Evolutionary conservation across 441 rosid genomes (phyloP).

Genomic region (Gossypium davidsonii): DNA sequence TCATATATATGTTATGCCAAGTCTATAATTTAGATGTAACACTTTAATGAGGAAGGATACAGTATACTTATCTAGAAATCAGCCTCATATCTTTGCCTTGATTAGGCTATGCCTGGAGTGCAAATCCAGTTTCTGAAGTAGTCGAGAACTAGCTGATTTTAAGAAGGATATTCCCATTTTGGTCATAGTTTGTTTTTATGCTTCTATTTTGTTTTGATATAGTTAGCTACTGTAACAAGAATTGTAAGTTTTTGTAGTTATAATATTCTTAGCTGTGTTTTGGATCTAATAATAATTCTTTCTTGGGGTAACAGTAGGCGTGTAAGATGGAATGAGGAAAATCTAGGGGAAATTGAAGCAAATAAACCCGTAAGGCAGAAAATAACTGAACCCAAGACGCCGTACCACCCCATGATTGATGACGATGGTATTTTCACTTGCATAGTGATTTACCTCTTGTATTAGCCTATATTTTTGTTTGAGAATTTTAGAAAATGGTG

Average conservation of each 20-base stretch:
- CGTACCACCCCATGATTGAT: slow-evolving; percentile 88
- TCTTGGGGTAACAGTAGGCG: slow-evolving; percentile 43
- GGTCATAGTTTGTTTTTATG: background rate
- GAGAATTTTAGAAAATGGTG: background rate
- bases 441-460: background rate
- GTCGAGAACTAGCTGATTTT: background rate
- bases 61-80: background rate
- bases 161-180: background rate
- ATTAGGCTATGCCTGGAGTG: slow-evolving; percentile 1
- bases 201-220: background rate
- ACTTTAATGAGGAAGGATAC: background rate
- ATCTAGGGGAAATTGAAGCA: slow-evolving; percentile 85
- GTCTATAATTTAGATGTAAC: background rate
- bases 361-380: slow-evolving; percentile 98
- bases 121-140: background rate
- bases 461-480: background rate
- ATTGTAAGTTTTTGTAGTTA: background rate
- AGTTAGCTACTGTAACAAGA: background rate
- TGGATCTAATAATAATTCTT: slow-evolving; percentile 16
- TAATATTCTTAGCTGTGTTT: background rate
- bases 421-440: slow-evolving; percentile 62
- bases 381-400: slow-evolving; percentile 99
- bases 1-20: background rate
- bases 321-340: slow-evolving; percentile 86
- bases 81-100: background rate